These are phyloP conservation scores for Nemania abortiva DNA, from an alignment of 2,329 filamentous ascomycete species.

Conservation along the genomic window DNA sequence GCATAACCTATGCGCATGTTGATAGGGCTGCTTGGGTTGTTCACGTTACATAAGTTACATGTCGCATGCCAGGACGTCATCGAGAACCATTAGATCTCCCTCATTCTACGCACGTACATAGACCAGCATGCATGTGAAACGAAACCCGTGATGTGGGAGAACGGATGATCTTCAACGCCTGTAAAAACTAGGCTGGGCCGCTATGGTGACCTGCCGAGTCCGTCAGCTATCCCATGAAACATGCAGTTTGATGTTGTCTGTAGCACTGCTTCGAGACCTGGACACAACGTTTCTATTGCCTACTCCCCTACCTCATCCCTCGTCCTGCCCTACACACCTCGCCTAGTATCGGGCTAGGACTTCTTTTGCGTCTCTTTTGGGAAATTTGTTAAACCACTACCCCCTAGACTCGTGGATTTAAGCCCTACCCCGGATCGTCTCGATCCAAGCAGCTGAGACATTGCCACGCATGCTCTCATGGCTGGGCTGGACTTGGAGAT, in stretches of 20 bases:
- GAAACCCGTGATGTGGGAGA: conserved; percentile 22
- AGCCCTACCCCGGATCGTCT: conserved; percentile 18
- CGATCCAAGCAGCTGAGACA: conserved; percentile 14
- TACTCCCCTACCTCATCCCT: background rate
- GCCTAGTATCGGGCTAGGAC: background rate
- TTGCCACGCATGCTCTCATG: background rate
- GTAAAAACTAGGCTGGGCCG: background rate
- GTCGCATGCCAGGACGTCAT: conserved; percentile 27
- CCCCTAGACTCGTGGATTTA: background rate
- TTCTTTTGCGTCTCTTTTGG: background rate
- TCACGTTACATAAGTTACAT: conserved; percentile 9
- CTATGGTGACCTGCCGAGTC: background rate
- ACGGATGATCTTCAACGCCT: conserved; percentile 11
- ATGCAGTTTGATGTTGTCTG: background rate
- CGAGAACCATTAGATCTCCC: conserved; percentile 24
- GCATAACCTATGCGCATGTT: no score
- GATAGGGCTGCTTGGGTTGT: no score
- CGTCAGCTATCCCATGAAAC: background rate
- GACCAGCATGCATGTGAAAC: conserved; percentile 28
- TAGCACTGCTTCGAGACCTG: background rate
- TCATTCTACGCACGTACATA: conserved; percentile 6
- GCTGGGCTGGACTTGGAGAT: background rate
- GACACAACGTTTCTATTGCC: background rate
- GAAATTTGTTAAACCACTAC: background rate
- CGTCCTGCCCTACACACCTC: background rate